Conservation (phyloP, 176 grass and related monocot species). For the Rhipidocladum racemiflorum region DNA sequence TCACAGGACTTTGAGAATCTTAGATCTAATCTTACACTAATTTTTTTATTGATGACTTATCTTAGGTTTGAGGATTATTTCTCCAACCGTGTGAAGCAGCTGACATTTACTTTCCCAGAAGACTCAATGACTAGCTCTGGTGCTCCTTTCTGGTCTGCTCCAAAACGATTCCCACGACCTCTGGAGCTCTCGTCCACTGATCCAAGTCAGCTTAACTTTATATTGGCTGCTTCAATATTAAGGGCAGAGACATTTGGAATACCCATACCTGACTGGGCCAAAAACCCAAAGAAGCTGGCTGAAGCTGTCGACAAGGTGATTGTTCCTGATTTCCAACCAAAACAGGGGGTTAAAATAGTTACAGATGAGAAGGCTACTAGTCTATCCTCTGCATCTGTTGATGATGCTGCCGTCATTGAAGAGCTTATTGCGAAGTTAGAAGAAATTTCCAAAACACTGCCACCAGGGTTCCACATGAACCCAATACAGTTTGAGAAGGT, state of each 20-base stretch:
- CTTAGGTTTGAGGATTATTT: conserved; percentile 93
- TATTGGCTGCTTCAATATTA: conserved; percentile 71
- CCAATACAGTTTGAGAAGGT: conserved; percentile 97
- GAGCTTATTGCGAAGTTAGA: conserved; percentile 72
- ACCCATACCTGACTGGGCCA: conserved; percentile 66
- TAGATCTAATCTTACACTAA: background rate
- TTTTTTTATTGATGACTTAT: conserved; percentile 32
- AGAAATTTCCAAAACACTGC: conserved; percentile 56
- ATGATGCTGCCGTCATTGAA: conserved; percentile 78
- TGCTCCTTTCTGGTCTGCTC: conserved; percentile 88
- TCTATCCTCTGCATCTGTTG: conserved; percentile 64
- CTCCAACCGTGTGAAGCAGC: conserved; percentile 77
- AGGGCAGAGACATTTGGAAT: conserved; percentile 84
- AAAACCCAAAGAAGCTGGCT: conserved; percentile 59
- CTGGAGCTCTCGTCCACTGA: conserved; percentile 69
- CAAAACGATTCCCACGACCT: conserved; percentile 79
- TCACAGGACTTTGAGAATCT: background rate
- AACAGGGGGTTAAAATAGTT: conserved; percentile 73
- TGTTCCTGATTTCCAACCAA: conserved; percentile 74
- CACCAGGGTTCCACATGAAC: conserved; percentile 73
- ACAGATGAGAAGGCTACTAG: conserved; percentile 82
- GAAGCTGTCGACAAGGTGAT: conserved; percentile 68
- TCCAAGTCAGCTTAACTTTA: conserved; percentile 57
- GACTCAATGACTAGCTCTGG: conserved; percentile 75
- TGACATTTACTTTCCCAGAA: conserved; percentile 88